These are phyloP conservation scores for Miscanthus sacchariflorus DNA, from an alignment of 202 grass and related monocot species.

Conservation along the genomic window DNA sequence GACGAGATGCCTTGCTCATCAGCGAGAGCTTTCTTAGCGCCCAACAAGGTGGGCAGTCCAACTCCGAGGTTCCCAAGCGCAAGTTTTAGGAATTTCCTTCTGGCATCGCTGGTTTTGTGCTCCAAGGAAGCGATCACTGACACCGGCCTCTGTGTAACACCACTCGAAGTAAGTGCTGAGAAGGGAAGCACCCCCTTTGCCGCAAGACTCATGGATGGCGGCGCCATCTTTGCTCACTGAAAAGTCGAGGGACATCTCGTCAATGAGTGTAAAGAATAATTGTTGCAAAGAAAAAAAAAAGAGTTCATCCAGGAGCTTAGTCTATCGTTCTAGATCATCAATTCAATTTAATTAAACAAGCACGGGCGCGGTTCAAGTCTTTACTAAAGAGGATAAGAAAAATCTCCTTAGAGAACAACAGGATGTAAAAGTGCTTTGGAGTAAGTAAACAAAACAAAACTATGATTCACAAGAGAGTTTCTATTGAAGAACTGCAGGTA, in stretches of 20 bases:
- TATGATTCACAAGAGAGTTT: neutral
- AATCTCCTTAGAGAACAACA: neutral
- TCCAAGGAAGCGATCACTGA: slow-evolving; percentile 74
- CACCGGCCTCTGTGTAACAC: slow-evolving; percentile 55
- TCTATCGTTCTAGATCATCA: neutral
- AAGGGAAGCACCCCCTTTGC: slow-evolving; percentile 58
- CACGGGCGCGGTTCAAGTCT: neutral
- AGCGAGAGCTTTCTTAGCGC: slow-evolving; percentile 70
- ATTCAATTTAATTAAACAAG: neutral
- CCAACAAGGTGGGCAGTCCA: slow-evolving; percentile 66
- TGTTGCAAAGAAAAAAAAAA: neutral
- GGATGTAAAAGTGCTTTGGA: neutral
- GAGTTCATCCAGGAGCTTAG: neutral
- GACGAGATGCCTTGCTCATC: slow-evolving; percentile 93
- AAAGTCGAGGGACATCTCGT: neutral
- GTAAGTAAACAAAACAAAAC: neutral
- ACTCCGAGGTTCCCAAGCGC: slow-evolving; percentile 80
- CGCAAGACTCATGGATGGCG: slow-evolving; percentile 57
- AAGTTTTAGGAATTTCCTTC: slow-evolving; percentile 88
- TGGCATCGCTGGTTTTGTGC: slow-evolving; percentile 61
- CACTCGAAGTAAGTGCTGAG: slow-evolving; percentile 58
- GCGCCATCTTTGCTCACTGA: slow-evolving; percentile 69
- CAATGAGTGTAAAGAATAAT: neutral
- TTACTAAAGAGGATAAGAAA: neutral
- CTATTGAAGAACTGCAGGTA: neutral